Conservation (phyloP, 2,329 filamentous ascomycete genomes). For the Amphichorda felina region DNA sequence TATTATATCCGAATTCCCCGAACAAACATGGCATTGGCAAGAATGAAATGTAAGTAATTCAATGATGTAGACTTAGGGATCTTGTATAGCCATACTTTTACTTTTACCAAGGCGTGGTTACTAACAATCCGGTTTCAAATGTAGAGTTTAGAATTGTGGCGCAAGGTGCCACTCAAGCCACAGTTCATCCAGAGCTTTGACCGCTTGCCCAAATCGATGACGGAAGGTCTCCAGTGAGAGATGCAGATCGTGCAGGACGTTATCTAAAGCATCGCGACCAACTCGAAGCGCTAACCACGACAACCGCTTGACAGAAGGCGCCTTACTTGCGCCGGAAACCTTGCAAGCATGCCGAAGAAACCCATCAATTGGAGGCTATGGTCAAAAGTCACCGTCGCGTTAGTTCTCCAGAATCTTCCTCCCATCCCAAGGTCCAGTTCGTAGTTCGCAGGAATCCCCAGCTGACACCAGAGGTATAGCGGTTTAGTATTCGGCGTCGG, state of each 20-base stretch:
- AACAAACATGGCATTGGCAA: too few relatives aligned
- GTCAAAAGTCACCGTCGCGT: constrained; percentile 63
- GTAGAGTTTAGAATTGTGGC: too few relatives aligned
- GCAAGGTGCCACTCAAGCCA: too few relatives aligned
- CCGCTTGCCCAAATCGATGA: constrained; percentile 2
- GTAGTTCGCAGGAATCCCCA: too few relatives aligned
- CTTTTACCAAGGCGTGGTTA: too few relatives aligned
- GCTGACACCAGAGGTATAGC: constrained; percentile 30
- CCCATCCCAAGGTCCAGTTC: constrained; percentile 4
- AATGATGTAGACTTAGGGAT: too few relatives aligned
- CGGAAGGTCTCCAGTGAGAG: not conserved
- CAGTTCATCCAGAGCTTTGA: constrained; percentile 1
- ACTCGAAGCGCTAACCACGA: not conserved
- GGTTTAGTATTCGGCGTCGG: constrained; percentile 64
- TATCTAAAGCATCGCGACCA: not conserved
- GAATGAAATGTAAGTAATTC: too few relatives aligned
- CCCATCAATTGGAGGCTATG: constrained; percentile 43
- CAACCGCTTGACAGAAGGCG: not conserved
- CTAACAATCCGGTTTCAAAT: too few relatives aligned
- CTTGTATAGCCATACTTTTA: too few relatives aligned
- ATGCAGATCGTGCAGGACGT: not conserved
- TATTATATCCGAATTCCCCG: too few relatives aligned
- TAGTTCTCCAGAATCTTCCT: constrained; percentile 20
- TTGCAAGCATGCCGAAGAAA: constrained; percentile 23
- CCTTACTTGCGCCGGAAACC: not conserved